Base-by-base conservation (phyloP, 768 basidiomycete genomes). In the Termitomyces sp. region DNA sequence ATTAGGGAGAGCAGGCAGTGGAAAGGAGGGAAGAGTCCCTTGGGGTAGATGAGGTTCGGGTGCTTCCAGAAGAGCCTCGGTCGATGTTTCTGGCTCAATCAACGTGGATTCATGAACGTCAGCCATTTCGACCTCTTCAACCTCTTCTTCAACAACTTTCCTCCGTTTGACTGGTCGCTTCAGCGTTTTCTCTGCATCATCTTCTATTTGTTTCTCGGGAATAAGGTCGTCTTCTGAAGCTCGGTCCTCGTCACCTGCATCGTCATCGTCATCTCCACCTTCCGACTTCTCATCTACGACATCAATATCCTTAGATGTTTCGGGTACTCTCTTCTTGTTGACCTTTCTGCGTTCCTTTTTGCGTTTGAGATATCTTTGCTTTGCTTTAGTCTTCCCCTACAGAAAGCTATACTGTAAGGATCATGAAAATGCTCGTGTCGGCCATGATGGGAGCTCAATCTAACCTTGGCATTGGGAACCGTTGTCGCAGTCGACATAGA, bases 291-390 rank as follows among this genome's bases (percentile, higher is more conserved):
- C 70, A 9, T 68, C 66, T 40, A 56, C 60, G 20, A 22, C 51
- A 5, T 59, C 50, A 22, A 46, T 50, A 10, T 58, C 57, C 5
- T 11, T 22, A 2, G 45, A 5, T 9, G 44, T 27, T 42, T 56
- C 58, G 3, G 60, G 31, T 4, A 16, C 15, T 60, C 68, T 70
- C 3, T 56, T 57, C 41, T 64, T 65, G 35, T 64, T 65, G 35
- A 60, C 74, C 69, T 87, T 89, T 65, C 81, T 78, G 52, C 86
- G 76, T 48, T 81, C 76, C 58, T 82, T 83, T 71, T 93, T 93
- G 47, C 82, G 82, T 64, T 81, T 84, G 40, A 91, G 73, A 66
- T 93, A 91, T 56, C 85, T 75, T 60, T 82, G 70, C 67, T 91
- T 89, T 1, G 88, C 86, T 53, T 79, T 85, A 1, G 89, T 89